Evolutionary conservation across 345 rosid species (phyloP), one percentile per base, ranked within the genome.

Genomic region (Syzygium oleosum): DNA sequence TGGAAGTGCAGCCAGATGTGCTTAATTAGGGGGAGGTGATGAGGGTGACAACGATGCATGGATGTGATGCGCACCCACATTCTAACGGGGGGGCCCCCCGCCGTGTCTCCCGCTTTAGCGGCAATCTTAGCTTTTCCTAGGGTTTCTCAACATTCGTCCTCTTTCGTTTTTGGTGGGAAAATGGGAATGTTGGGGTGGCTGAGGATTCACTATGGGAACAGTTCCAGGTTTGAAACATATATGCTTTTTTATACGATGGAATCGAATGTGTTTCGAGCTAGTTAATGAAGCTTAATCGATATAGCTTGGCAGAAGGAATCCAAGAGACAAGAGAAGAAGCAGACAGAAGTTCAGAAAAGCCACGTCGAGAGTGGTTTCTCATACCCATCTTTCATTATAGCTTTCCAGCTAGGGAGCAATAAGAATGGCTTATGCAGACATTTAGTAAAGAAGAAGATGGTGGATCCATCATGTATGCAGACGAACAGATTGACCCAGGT

Each of bases 31-130:
- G 61, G 46, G 61, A 51, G 79, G 84, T 25, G 89, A 65, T 14
- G 84, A 52, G 93, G 89, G 84, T 89, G 90, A 92, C 88, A 85
- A 55, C 88, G 87, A 87, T 92, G 92, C 92, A 92, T 91, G 91
- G 89, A 91, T 87, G 89, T 84, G 92, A 92, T 91, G 31, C 87
- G 85, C 85, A 54, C 52, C 91, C 93, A 88, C 94, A 91, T 92
- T 93, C 91, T 90, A 52, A 84, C 88, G 22, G 19, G 55, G 55
- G 88, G 92, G 68, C 85, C 94, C 92, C 91, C 2, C 87, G 22
- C 14, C 3, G 54, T 90, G 94, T 92, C 90, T 88, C 94, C 86
- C 21, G 80, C 89, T 91, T 87, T 58, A 38, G 88, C 87, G 91
- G 91, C 92, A 90, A 43, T 16, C 55, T 7, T 88, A 87, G 77